Evolutionary conservation across 2,329 filamentous ascomycete genomes (phyloP).

Genomic region (Colletotrichum tanaceti): DNA sequence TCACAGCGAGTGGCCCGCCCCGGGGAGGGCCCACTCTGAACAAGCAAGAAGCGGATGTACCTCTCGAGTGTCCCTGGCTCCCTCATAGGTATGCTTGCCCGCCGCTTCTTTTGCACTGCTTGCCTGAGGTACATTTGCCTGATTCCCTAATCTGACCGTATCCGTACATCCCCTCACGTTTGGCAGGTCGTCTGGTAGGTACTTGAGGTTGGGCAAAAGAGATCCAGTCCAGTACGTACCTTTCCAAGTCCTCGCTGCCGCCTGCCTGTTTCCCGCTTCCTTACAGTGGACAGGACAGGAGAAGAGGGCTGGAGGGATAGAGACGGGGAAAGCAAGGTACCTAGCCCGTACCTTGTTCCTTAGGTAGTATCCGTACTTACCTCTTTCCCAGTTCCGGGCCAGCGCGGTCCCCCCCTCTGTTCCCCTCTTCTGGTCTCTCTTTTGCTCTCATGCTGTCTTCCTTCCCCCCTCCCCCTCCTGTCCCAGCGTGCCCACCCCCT

Average conservation of each 20-base stretch:
- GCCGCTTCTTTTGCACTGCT: neutral
- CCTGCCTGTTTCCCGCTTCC: conserved; percentile 26
- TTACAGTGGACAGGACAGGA: conserved; percentile 5
- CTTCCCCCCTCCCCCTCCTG: conserved; percentile 28
- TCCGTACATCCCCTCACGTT: conserved; percentile 17
- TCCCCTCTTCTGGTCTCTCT: conserved; percentile 10
- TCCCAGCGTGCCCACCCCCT: conserved; percentile 25
- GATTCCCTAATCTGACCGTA: neutral
- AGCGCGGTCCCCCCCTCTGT: conserved; percentile 30
- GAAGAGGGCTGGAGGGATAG: no score
- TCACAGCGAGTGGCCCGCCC: conserved; percentile 13
- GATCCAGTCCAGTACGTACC: conserved; percentile 17
- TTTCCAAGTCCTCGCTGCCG: neutral
- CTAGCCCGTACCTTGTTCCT: no score
- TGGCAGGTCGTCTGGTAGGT: neutral
- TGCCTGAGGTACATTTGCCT: conserved; percentile 10
- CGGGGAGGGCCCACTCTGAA: neutral
- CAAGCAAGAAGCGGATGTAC: conserved; percentile 18
- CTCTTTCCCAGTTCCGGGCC: conserved; percentile 26
- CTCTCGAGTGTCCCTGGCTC: conserved; percentile 4
- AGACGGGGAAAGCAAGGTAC: conserved; percentile 18
- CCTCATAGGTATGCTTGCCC: conserved; percentile 7
- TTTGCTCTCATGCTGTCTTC: conserved; percentile 12
- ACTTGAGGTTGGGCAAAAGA: neutral
- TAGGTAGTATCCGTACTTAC: no score